Evolutionary conservation across 441 rosid genomes (phyloP).

Genomic region (Populus hybrid): DNA sequence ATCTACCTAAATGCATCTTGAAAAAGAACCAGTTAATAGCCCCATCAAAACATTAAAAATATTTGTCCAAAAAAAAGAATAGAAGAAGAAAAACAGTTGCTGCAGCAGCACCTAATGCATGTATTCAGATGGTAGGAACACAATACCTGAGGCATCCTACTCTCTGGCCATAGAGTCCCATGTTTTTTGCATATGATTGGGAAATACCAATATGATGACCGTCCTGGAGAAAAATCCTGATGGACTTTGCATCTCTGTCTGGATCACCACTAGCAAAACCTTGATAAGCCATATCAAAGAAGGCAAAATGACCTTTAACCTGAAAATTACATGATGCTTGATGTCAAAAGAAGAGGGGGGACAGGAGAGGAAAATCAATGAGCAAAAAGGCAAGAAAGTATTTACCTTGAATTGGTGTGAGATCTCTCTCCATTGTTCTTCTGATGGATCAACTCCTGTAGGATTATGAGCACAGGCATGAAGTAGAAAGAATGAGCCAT

Average conservation of each 20-base stretch:
- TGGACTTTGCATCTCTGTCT: conserved; percentile 86
- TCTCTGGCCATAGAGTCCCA: conserved; percentile 99
- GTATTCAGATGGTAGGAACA: conserved; percentile 2
- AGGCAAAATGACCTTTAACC: conserved; percentile 81
- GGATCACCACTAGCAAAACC: conserved; percentile 99
- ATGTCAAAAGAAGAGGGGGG: conserved; percentile 9
- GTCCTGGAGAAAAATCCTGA: conserved; percentile 89
- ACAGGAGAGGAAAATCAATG: neutral
- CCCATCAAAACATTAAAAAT: neutral
- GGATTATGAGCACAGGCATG: conserved; percentile 99
- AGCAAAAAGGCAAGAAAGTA: neutral
- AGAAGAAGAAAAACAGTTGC: neutral
- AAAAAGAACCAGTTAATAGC: neutral
- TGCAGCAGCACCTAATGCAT: neutral
- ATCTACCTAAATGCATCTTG: neutral
- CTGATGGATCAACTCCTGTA: conserved; percentile 95
- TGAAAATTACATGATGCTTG: conserved; percentile 28
- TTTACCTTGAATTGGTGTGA: conserved; percentile 78
- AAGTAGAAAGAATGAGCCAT: conserved; percentile 88
- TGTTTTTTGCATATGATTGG: conserved; percentile 94
- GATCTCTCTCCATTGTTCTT: conserved; percentile 93
- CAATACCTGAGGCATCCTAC: conserved; percentile 93
- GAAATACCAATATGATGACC: conserved; percentile 89
- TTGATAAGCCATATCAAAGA: conserved; percentile 99
- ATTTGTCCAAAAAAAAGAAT: neutral